Evolutionary conservation across 306 rosid genomes (phyloP), one percentile per base, ranked within the genome.

Genomic region (Urtica urens): DNA sequence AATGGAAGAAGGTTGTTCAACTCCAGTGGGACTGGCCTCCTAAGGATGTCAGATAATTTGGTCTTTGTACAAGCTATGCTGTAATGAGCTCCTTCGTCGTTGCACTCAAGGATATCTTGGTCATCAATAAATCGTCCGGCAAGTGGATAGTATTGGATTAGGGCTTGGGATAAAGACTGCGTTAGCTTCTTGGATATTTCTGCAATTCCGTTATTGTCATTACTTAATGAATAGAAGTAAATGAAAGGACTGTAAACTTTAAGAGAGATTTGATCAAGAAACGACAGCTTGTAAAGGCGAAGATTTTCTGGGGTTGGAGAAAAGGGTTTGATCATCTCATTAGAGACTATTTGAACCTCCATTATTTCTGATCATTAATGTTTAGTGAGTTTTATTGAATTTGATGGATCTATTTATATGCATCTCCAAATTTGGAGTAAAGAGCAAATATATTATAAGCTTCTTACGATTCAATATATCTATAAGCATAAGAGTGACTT

Each of bases 191-290:
- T 3, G 55, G 55, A 55, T 22, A 69, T 46, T 25, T 71, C 24
- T 14, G 40, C 20, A 24, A 18, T n/a, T 8, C 29, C 29, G 53
- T 47, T 25, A 25, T 22, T 29, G 10, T 4, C 11, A 17, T 25
- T 35, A n/a, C 6, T 15, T 22, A 21, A 9, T 7, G 11, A 16
- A 35, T 59, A 74, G 33, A 74, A 80, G 31, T 60, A 40, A 11
- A 56, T 24, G 4, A 54, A 1, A 12, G 80, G 72, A 47, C 37
- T 62, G n/a, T 76, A 71, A 3, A 60, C 60, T 15, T 20, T 28
- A 10, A 75, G 77, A 22, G 68, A 38, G 15, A 73, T 9, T 60
- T 77, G 84, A 37, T 81, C 81, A n/a, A 71, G 76, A 31, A 77
- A 69, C 3, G 79, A 77, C 31, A 74, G 76, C 49, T 74, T 72